Percentiles rank a stretch among this genome's conserved stretches.
Evolutionary conservation across 2,329 filamentous ascomycete species (phyloP).

Genomic region (Cytospora paraplurivora): DNA sequence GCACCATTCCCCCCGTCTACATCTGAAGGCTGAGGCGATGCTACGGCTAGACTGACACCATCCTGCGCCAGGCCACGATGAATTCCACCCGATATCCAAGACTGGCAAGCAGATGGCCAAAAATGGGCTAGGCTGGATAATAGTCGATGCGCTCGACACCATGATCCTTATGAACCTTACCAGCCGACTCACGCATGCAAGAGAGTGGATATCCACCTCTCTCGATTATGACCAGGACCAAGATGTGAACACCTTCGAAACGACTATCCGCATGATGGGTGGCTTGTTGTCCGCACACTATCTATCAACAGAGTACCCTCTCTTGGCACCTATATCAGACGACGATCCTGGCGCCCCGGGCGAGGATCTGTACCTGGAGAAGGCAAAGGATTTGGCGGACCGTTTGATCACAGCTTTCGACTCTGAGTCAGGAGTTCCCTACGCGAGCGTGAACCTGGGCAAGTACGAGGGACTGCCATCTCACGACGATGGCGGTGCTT

Average conservation of each 20-base stretch:
- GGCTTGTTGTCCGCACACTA: conserved; percentile 93
- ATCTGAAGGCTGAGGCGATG: background rate
- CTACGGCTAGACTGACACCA: conserved; percentile 35
- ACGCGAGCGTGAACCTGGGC: conserved; percentile 85
- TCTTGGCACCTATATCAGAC: conserved; percentile 73
- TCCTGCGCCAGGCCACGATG: conserved; percentile 66
- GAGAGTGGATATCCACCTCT: conserved; percentile 82
- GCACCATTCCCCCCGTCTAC: conserved; percentile 37
- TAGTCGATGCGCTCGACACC: conserved; percentile 92
- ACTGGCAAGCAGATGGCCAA: conserved; percentile 81
- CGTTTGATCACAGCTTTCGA: conserved; percentile 86
- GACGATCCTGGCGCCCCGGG: conserved; percentile 73
- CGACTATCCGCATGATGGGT: conserved; percentile 95
- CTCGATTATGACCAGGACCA: conserved; percentile 89
- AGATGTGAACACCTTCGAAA: conserved; percentile 97
- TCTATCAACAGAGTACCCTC: conserved; percentile 78
- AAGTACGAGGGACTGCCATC: conserved; percentile 75
- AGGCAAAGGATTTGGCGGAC: conserved; percentile 90
- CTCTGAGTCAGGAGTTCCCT: conserved; percentile 82
- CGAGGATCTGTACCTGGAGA: conserved; percentile 93
- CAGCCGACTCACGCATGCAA: conserved; percentile 76
- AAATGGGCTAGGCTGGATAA: conserved; percentile 95
- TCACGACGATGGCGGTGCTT: conserved; percentile 82
- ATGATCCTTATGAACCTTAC: conserved; percentile 99
- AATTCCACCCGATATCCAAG: conserved; percentile 83